Conservation (phyloP, 2,329 filamentous ascomycete species). For the Ophiocordyceps camponoti-saundersi region DNA sequence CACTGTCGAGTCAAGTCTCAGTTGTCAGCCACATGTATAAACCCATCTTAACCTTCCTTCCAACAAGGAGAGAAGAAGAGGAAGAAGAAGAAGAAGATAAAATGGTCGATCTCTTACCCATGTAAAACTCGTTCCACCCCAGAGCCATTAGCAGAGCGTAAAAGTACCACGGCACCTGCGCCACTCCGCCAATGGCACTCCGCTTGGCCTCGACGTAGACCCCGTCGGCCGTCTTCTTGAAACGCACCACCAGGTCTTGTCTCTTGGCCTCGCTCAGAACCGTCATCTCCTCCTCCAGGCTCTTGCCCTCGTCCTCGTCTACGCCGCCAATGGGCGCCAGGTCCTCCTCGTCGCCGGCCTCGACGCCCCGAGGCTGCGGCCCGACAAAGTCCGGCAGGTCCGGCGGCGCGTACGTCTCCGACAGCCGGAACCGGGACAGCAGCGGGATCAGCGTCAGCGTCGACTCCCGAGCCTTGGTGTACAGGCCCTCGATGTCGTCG, state of each 20-base stretch:
- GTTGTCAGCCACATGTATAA: neutral
- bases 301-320: constrained; percentile 89
- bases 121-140: constrained; percentile 97
- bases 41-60: too few species aligned
- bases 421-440: constrained; percentile 66
- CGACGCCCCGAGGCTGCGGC: constrained; percentile 53
- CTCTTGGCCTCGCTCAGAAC: constrained; percentile 81
- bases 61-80: too few species aligned
- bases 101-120: too few species aligned
- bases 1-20: constrained; percentile 33
- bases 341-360: constrained; percentile 79
- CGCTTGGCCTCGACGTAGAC: constrained; percentile 97
- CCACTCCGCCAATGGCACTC: constrained; percentile 86
- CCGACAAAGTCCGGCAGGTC: constrained; percentile 79
- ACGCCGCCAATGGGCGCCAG: constrained; percentile 78
- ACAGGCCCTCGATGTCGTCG: constrained; percentile 92
- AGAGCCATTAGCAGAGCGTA: constrained; percentile 76
- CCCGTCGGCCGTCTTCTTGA: constrained; percentile 96
- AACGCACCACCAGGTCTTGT: constrained; percentile 80
- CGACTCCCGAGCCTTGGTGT: constrained; percentile 81
- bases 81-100: constrained; percentile 3
- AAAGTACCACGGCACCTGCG: constrained; percentile 88
- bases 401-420: constrained; percentile 56
- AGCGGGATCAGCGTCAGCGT: constrained; percentile 84
- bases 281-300: constrained; percentile 88